A percentile compares a stretch with the other conserved stretches of the same genome.
Conservation (phyloP, 2,329 filamentous ascomycete genomes). For the Rhynchosporium agropyri region DNA sequence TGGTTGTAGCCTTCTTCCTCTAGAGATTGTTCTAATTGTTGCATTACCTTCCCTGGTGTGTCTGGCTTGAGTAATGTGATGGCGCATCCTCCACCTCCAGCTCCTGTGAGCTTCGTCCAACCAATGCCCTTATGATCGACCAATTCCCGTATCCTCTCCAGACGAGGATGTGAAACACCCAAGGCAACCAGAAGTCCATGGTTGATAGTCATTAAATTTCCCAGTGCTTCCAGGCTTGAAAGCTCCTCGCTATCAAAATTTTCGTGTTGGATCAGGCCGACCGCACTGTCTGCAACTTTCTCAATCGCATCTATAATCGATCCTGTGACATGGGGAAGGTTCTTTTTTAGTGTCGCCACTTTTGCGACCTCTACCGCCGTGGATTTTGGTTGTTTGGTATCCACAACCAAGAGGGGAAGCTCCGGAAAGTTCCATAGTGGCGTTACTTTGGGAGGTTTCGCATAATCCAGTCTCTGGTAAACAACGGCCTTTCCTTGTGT, state of each 20-base stretch:
- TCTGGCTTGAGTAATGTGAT: slow-evolving; percentile 84
- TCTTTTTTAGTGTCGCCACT: slow-evolving; percentile 70
- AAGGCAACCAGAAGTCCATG: slow-evolving; percentile 89
- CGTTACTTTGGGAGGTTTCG: slow-evolving; percentile 73
- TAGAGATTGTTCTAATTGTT: slow-evolving; percentile 66
- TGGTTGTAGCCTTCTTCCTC: slow-evolving; percentile 74
- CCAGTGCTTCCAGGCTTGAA: slow-evolving; percentile 70
- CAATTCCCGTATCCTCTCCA: slow-evolving; percentile 89
- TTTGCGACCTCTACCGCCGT: slow-evolving; percentile 86
- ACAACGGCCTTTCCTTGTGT: slow-evolving; percentile 93
- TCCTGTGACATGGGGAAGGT: slow-evolving; percentile 76
- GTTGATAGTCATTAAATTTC: slow-evolving; percentile 90
- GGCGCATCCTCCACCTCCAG: slow-evolving; percentile 92
- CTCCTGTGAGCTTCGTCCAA: slow-evolving; percentile 97
- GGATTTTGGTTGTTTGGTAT: slow-evolving; percentile 85
- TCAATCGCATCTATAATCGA: slow-evolving; percentile 86
- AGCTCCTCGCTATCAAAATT: slow-evolving; percentile 68
- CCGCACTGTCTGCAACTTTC: slow-evolving; percentile 61
- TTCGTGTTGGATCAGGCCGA: slow-evolving; percentile 57
- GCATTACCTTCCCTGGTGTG: slow-evolving; percentile 57
- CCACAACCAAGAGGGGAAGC: slow-evolving; percentile 84
- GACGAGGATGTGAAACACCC: slow-evolving; percentile 89
- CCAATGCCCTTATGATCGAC: slow-evolving; percentile 88
- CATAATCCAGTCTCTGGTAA: slow-evolving; percentile 80
- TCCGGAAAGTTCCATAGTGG: slow-evolving; percentile 88